Conservation (phyloP, 768 basidiomycete genomes). For the Agaricus bisporus region DNA sequence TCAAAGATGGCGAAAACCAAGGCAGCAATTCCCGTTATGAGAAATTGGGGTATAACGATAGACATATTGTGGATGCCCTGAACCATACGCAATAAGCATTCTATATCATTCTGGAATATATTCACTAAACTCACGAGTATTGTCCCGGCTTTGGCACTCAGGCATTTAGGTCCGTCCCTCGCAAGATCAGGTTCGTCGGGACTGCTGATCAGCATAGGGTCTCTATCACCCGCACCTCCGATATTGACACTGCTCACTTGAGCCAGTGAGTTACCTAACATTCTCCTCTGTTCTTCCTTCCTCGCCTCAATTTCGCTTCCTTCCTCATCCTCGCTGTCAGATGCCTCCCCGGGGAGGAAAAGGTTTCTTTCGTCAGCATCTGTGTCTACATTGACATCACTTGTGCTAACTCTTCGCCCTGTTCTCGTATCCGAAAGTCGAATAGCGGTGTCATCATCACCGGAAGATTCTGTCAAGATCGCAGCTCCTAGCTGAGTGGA, state of each 20-base stretch:
- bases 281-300: conserved; percentile 17
- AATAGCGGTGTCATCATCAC: conserved; percentile 32
- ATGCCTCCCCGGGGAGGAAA: conserved; percentile 22
- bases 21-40: conserved; percentile 82
- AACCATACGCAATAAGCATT: background rate
- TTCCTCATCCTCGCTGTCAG: conserved; percentile 25
- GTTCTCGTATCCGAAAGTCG: conserved; percentile 40
- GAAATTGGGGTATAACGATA: conserved; percentile 90
- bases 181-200: background rate
- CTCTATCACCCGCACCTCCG: conserved; percentile 15
- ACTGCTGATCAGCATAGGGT: conserved; percentile 20
- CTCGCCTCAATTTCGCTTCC: conserved; percentile 20
- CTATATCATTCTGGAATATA: background rate
- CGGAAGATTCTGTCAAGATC: conserved; percentile 56
- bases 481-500: conserved; percentile 68
- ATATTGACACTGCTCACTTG: conserved; percentile 44
- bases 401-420: conserved; percentile 13
- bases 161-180: conserved; percentile 19
- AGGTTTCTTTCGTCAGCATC: conserved; percentile 23
- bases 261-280: conserved; percentile 40
- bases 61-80: conserved; percentile 96
- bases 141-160: conserved; percentile 84
- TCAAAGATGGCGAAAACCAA: conserved; percentile 86
- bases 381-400: conserved; percentile 5
- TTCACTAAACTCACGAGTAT: conserved; percentile 54